Percentiles rank a stretch among this genome's conserved stretches.
Evolutionary conservation across 1,284 basidiomycete genomes (phyloP).

Genomic region (Fistulinella cinereoalba): DNA sequence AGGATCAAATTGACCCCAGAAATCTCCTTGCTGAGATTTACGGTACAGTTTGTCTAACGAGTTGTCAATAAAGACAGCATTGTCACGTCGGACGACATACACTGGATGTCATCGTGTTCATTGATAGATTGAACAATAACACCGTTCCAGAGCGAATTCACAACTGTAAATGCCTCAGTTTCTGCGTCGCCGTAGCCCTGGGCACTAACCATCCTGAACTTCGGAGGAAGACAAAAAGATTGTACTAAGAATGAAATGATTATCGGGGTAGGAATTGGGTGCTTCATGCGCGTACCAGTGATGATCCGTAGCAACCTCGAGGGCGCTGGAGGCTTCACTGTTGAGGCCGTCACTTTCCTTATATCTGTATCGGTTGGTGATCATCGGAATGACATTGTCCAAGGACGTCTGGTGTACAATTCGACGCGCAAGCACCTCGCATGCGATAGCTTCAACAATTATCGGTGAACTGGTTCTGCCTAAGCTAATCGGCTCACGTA

Average conservation of each 20-base stretch:
- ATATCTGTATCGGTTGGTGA: conserved; percentile 77
- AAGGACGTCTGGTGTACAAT: conserved; percentile 68
- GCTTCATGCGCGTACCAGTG: conserved; percentile 53
- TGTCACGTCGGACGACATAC: conserved; percentile 37
- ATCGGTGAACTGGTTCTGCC: not conserved
- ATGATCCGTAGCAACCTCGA: conserved; percentile 42
- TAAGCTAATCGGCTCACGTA: conserved; percentile 31
- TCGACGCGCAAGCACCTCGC: conserved; percentile 84
- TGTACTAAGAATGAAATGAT: conserved; percentile 41
- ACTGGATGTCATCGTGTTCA: conserved; percentile 66
- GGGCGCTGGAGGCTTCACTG: conserved; percentile 29
- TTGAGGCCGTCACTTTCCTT: conserved; percentile 63
- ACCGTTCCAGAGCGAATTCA: conserved; percentile 77
- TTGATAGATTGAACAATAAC: conserved; percentile 77
- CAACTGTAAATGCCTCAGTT: conserved; percentile 43
- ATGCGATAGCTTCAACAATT: conserved; percentile 60
- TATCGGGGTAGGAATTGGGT: conserved; percentile 2
- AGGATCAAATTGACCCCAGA: conserved; percentile 74
- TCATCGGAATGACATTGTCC: conserved; percentile 65
- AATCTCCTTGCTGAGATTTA: conserved; percentile 48
- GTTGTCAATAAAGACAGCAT: conserved; percentile 7
- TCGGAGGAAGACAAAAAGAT: conserved; percentile 88
- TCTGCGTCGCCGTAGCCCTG: not conserved
- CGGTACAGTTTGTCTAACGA: conserved; percentile 58
- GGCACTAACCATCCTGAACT: conserved; percentile 68